A percentile compares a stretch with the other conserved stretches of the same genome.
phyloP scores from a whole-genome alignment of 768 basidiomycete genomes.

The Panaeolus papilionaceus region DNA sequence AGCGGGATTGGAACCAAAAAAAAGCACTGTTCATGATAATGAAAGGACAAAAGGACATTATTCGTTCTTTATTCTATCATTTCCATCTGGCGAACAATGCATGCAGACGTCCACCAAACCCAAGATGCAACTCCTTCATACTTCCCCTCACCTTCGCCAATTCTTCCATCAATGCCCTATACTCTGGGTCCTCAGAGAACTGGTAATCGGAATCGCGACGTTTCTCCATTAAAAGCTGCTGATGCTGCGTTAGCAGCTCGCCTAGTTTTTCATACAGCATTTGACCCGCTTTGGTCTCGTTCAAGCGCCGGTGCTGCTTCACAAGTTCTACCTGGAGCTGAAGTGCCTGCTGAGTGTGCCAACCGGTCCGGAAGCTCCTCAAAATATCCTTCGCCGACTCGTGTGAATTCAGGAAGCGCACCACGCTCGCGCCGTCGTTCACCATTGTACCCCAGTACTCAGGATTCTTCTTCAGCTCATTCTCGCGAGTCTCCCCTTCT shows the following conservation, averaged over 20 bases:
- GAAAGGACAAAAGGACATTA: too few species aligned
- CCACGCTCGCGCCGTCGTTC: conserved; percentile 17
- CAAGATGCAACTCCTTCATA: background rate
- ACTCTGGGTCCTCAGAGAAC: background rate
- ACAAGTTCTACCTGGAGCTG: conserved; percentile 17
- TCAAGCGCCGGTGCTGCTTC: conserved; percentile 1
- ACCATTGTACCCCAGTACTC: conserved; percentile 22
- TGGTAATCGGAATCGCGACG: background rate
- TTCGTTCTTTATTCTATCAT: too few species aligned
- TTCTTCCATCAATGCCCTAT: background rate
- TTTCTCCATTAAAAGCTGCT: background rate
- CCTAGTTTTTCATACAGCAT: conserved; percentile 14
- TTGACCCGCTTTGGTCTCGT: conserved; percentile 16
- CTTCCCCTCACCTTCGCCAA: background rate
- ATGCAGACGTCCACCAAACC: background rate
- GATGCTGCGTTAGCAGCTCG: background rate
- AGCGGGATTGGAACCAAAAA: too few species aligned
- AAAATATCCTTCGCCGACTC: conserved; percentile 17
- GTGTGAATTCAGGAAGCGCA: conserved; percentile 16
- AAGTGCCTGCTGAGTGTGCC: background rate
- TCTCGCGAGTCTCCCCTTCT: background rate
- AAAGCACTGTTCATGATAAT: too few species aligned
- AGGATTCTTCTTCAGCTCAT: conserved; percentile 14
- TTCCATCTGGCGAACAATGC: background rate
- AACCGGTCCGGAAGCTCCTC: conserved; percentile 10